These are phyloP conservation scores for Ogataea trehalophila DNA, from an alignment of 805 yeast genomes.

Conservation along the genomic window DNA sequence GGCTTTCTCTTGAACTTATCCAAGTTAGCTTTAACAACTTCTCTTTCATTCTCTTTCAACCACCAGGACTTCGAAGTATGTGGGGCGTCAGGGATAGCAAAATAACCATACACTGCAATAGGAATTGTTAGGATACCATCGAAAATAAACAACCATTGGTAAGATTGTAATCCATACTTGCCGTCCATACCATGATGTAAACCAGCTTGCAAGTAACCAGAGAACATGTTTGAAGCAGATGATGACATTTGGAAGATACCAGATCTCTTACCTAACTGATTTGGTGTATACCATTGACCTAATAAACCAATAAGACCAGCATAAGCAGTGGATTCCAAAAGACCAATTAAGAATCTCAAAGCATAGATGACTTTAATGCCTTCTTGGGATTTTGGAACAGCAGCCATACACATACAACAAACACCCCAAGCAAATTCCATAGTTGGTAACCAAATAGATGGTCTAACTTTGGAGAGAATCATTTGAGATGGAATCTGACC, in stretches of 20 bases:
- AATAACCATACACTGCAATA: slow-evolving; percentile 54
- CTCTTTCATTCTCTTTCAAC: slow-evolving; percentile 26
- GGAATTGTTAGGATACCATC: slow-evolving; percentile 54
- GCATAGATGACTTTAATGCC: slow-evolving; percentile 47
- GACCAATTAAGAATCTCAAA: slow-evolving; percentile 58
- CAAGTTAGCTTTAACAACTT: slow-evolving; percentile 12
- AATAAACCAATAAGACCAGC: slow-evolving; percentile 56
- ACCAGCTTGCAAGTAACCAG: slow-evolving; percentile 57
- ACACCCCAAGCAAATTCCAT: slow-evolving; percentile 19
- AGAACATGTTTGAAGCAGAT: slow-evolving; percentile 52
- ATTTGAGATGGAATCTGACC: slow-evolving; percentile 58
- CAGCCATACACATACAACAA: slow-evolving; percentile 12
- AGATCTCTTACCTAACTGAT: slow-evolving; percentile 54
- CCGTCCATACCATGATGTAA: slow-evolving; percentile 43
- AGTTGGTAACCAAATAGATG: slow-evolving; percentile 13
- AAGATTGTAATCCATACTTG: slow-evolving; percentile 45
- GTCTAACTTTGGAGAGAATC: slow-evolving; percentile 6
- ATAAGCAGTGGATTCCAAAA: slow-evolving; percentile 58
- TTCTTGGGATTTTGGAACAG: slow-evolving; percentile 27
- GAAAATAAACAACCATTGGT: slow-evolving; percentile 66
- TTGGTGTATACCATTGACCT: slow-evolving; percentile 53
- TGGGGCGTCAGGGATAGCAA: slow-evolving; percentile 60
- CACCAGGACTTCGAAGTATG: slow-evolving; percentile 22
- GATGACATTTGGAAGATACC: slow-evolving; percentile 58
- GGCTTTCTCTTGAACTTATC: slow-evolving; percentile 10